A percentile compares a stretch with the other conserved stretches of the same genome.
Evolutionary conservation across 352 stramenopile species (phyloP).

Genomic region (Globisporangium uncinulatum): DNA sequence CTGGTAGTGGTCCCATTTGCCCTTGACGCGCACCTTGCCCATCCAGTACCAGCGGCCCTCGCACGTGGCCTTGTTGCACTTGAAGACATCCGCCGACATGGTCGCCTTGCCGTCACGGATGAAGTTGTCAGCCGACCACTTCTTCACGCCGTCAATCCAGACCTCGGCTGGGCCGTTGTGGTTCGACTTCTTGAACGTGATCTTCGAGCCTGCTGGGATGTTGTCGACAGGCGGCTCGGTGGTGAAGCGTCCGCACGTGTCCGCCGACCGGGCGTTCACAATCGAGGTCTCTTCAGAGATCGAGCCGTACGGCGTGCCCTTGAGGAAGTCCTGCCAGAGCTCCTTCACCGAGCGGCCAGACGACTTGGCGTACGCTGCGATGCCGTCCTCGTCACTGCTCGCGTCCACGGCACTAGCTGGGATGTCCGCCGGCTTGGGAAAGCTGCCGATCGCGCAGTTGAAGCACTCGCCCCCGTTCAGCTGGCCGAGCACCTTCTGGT

Average conservation of each 20-base stretch:
- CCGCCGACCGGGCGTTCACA: conserved; percentile 2
- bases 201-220: conserved; percentile 12
- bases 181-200: conserved; percentile 24
- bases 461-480: conserved; percentile 21
- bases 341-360: conserved; percentile 14
- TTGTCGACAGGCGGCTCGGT: conserved; percentile 9
- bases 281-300: conserved; percentile 13
- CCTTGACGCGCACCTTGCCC: conserved; percentile 19
- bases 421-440: conserved; percentile 14
- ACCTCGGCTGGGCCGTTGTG: conserved; percentile 21
- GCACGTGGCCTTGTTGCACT: conserved; percentile 17
- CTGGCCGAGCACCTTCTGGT: conserved; percentile 19
- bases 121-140: conserved; percentile 17
- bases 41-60: conserved; percentile 19
- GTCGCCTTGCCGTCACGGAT: conserved; percentile 13
- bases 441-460: conserved; percentile 20
- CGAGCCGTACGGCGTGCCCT: conserved; percentile 12
- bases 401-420: conserved; percentile 15
- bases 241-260: conserved; percentile 16
- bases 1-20: conserved; percentile 22
- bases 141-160: conserved; percentile 17
- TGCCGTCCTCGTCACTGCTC: conserved; percentile 10
- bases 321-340: conserved; percentile 14
- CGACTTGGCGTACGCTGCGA: conserved; percentile 17
- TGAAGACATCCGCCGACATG: conserved; percentile 13